A percentile compares a stretch with the other conserved stretches of the same genome.
Conservation (phyloP, 177 flowering plant genomes). For the Vitis hybrid region DNA sequence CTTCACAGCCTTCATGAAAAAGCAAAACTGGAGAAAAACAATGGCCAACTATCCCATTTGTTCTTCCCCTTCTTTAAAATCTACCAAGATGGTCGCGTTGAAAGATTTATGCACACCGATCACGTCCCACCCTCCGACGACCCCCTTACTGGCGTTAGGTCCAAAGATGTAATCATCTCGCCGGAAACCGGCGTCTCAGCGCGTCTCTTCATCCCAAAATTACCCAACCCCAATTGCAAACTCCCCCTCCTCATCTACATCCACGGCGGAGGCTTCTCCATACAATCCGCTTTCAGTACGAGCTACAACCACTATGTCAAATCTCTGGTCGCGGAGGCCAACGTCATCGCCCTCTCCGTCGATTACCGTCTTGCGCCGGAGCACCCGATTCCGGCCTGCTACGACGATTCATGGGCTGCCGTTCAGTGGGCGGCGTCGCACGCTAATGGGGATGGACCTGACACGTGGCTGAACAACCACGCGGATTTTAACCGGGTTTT, state of each 20-base stretch:
- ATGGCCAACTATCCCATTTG: too few relatives aligned
- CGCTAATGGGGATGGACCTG: slow-evolving; percentile 13
- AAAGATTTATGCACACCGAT: slow-evolving; percentile 9
- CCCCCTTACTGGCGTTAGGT: slow-evolving; percentile 1
- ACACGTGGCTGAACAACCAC: slow-evolving; percentile 28
- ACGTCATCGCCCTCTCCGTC: slow-evolving; percentile 26
- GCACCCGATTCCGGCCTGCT: slow-evolving; percentile 24
- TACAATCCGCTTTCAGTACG: slow-evolving; percentile 4
- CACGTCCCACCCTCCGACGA: slow-evolving; percentile 14
- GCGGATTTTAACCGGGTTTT: slow-evolving; percentile 14
- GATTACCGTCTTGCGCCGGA: slow-evolving; percentile 16
- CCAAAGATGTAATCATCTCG: slow-evolving; percentile 4
- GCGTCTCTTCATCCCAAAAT: not conserved
- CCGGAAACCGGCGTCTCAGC: not conserved
- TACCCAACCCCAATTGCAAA: not conserved
- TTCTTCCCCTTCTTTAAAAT: slow-evolving; percentile 19
- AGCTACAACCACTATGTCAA: slow-evolving; percentile 12
- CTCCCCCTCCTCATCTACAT: not conserved
- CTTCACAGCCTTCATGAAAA: too few relatives aligned
- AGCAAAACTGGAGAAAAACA: too few relatives aligned
- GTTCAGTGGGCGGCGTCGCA: slow-evolving; percentile 32
- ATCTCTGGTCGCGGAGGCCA: slow-evolving; percentile 16
- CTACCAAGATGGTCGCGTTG: slow-evolving; percentile 23
- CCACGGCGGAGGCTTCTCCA: slow-evolving; percentile 5
- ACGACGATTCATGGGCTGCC: slow-evolving; percentile 35